Percentiles rank a stretch among this genome's conserved stretches.
These are phyloP conservation scores for Penicillium chermesinum DNA, from an alignment of 495 filamentous ascomycete species.

Conservation along the genomic window DNA sequence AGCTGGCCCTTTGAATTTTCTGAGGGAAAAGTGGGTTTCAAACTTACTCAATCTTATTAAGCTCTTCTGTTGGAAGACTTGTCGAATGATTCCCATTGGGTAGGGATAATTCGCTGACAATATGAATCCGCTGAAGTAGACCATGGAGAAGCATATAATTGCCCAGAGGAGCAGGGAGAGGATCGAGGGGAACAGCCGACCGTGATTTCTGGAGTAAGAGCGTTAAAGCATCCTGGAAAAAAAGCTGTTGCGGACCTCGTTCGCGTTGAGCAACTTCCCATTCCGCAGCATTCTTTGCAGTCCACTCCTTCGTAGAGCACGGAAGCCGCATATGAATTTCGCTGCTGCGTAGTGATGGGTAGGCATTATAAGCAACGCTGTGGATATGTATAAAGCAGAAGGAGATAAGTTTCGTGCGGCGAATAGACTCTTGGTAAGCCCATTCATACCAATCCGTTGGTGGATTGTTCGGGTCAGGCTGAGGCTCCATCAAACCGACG, in stretches of 20 bases:
- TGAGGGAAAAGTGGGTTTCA: background rate
- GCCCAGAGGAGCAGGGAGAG: slow-evolving; percentile 34
- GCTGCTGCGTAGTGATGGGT: slow-evolving; percentile 35
- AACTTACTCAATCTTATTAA: slow-evolving; percentile 37
- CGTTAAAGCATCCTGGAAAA: slow-evolving; percentile 38
- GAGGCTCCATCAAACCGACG: slow-evolving; percentile 25
- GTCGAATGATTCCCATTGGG: slow-evolving; percentile 31
- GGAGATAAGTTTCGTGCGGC: slow-evolving; percentile 34
- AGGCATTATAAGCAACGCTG: slow-evolving; percentile 37
- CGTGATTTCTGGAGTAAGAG: slow-evolving; percentile 31
- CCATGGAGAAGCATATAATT: slow-evolving; percentile 39
- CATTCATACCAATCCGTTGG: slow-evolving; percentile 34
- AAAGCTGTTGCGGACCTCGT: slow-evolving; percentile 29
- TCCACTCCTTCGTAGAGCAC: slow-evolving; percentile 39
- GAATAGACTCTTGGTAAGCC: slow-evolving; percentile 36
- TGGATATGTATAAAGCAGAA: slow-evolving; percentile 39
- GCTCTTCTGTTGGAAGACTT: slow-evolving; percentile 31
- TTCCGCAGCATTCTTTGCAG: slow-evolving; percentile 24
- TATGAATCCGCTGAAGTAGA: slow-evolving; percentile 37
- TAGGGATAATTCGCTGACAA: slow-evolving; percentile 36
- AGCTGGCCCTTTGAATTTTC: too few relatives aligned
- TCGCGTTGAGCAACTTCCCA: slow-evolving; percentile 33
- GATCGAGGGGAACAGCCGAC: slow-evolving; percentile 23
- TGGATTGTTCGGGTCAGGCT: slow-evolving; percentile 17
- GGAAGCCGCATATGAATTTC: slow-evolving; percentile 36